A percentile compares a stretch with the other conserved stretches of the same genome.
Conservation (phyloP, 768 basidiomycete species). For the Boletus subcaerulescens region DNA sequence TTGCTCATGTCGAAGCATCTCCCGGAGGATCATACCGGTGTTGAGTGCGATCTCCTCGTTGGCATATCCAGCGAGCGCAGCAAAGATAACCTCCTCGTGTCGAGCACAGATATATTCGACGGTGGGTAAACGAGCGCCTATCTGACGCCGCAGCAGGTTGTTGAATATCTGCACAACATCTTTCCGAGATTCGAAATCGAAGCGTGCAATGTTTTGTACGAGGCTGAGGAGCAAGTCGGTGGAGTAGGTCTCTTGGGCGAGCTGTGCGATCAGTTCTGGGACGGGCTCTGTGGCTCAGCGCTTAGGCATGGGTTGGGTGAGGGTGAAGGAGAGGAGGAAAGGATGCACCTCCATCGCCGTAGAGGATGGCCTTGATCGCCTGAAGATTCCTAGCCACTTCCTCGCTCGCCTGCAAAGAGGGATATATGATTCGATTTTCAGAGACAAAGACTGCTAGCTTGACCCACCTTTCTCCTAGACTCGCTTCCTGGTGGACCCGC, state of each 20-base stretch:
- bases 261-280: conserved; percentile 88
- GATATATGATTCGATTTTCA: conserved; percentile 1
- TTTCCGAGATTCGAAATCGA: conserved; percentile 93
- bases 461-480: conserved; percentile 71
- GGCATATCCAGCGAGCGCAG: conserved; percentile 86
- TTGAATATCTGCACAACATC: conserved; percentile 88
- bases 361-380: conserved; percentile 84
- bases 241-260: conserved; percentile 93
- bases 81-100: conserved; percentile 73
- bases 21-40: conserved; percentile 96
- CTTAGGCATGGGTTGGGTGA: conserved; percentile 3
- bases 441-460: neutral
- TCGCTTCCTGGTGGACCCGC: conserved; percentile 71
- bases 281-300: conserved; percentile 56
- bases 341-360: conserved; percentile 79
- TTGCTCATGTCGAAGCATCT: conserved; percentile 93
- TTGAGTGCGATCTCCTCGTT: conserved; percentile 96
- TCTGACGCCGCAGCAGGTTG: conserved; percentile 84
- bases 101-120: conserved; percentile 88
- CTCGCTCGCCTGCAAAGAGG: conserved; percentile 65
- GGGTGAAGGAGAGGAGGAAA: neutral
- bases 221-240: conserved; percentile 82
- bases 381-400: conserved; percentile 88
- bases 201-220: conserved; percentile 75
- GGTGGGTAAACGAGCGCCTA: conserved; percentile 92